Base-by-base conservation (phyloP, 1,284 basidiomycete species). In the Irpex lacteus region DNA sequence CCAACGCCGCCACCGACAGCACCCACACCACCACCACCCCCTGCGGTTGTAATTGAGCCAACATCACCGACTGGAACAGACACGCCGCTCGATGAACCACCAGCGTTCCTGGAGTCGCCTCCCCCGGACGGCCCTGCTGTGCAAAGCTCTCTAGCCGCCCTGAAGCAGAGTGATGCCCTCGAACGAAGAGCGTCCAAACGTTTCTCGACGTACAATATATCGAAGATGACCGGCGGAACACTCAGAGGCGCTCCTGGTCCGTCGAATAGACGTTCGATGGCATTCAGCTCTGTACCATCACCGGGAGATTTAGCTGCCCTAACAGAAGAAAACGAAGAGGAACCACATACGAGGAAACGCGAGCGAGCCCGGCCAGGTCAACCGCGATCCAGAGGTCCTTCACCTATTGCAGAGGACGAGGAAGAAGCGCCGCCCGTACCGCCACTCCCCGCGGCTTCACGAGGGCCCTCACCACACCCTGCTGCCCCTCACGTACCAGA, bases 131-230 rank as follows among this genome's bases (percentile, higher is more conserved):
- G 81, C 62, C 89, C 91, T 32, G 91, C 87, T 4, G 88, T 94
- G 36, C 89, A 91, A 52, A 90, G 86, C 62, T 96, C 95, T 6
- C 83, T 98, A 13, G 94, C 94, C 8, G 95, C 95, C 0, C 83
- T 99, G 52, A 92, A 96, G 75, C 88, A 90, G 68, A 88, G 88
- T 53, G 96, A 98, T 69, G 87, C 90, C 0, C 84, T 98, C 18
- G 95, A 97, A 72, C 87, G 97, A 8, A 84, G 97, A 50, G 97
- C 97, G 3, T 96, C 94, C 32, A 98, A 98, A 74, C 91, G 97
- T 0, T 99, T 97, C 79, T 98, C 96, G 62, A 92, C 92, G 0
- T 99, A 98, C 75, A 95, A 96, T 60, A 94, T 98, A 72, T 91
- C 93, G 68, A 98, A 97, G 79, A 97, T 99, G 89, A 91, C 94